Percentiles rank a stretch among this genome's conserved stretches.
phyloP scores from a whole-genome alignment of 257 asterid genomes.

The Penstemon barbatus region DNA sequence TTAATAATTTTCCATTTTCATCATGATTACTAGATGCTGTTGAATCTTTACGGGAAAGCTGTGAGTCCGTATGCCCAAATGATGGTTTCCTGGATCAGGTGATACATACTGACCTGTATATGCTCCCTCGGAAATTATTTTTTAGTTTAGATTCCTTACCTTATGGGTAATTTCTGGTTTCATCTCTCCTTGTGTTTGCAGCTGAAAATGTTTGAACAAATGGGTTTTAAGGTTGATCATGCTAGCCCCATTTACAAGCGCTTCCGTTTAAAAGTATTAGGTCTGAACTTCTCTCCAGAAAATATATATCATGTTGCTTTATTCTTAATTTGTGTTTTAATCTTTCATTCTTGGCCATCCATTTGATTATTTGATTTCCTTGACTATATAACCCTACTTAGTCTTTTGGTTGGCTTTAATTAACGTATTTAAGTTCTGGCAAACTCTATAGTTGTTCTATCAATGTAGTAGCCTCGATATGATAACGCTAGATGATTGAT shows the following conservation, averaged over 20 bases:
- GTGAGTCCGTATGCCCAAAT: conserved; percentile 80
- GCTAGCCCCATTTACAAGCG: conserved; percentile 81
- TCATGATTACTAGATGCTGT: conserved; percentile 64
- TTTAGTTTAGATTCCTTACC: conserved; percentile 19
- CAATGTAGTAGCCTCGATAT: conserved; percentile 4
- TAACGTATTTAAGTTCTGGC: conserved; percentile 11
- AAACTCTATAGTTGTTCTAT: conserved; percentile 2
- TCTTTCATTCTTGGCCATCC: conserved; percentile 14
- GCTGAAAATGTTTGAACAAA: conserved; percentile 88
- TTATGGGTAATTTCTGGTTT: conserved; percentile 13
- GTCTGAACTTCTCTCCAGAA: conserved; percentile 38
- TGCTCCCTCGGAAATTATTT: conserved; percentile 18
- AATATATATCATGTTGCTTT: conserved; percentile 7
- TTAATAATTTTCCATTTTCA: conserved; percentile 15
- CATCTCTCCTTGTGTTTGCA: conserved; percentile 38
- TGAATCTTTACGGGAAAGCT: conserved; percentile 76
- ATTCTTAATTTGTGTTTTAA: conserved; percentile 21
- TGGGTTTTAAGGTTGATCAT: conserved; percentile 87
- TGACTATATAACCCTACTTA: conserved; percentile 8
- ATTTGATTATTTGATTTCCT: conserved; percentile 20
- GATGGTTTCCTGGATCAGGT: conserved; percentile 99
- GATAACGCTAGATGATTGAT: conserved; percentile 9
- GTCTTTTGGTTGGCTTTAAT: neutral
- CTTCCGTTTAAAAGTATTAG: conserved; percentile 79
- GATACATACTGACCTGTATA: conserved; percentile 22